These are phyloP conservation scores for Fusarium sp. DNA, from an alignment of 2,329 filamentous ascomycete species.

Conservation along the genomic window DNA sequence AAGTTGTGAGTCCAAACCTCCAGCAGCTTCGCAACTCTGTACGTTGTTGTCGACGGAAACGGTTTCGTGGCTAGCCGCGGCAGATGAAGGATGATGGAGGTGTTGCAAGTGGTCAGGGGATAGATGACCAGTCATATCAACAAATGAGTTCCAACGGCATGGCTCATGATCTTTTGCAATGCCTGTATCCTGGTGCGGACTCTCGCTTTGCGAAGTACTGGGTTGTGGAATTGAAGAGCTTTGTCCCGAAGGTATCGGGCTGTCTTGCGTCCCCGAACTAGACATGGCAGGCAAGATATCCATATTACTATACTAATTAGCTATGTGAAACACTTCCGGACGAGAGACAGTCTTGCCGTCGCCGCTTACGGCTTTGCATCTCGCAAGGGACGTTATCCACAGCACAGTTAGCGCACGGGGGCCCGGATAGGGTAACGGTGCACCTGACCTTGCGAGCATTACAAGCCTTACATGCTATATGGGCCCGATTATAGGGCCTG, in stretches of 20 bases:
- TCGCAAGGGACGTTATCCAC: neutral
- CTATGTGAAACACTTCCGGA: neutral
- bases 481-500: neutral
- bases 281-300: no score
- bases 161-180: no score
- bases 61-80: neutral
- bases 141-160: no score
- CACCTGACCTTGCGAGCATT: slow-evolving; percentile 3
- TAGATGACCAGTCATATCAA: no score
- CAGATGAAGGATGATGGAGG: neutral
- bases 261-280: no score
- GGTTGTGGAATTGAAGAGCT: no score
- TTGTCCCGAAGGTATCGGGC: no score
- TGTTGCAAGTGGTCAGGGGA: neutral
- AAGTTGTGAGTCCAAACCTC: neutral
- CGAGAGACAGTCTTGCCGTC: neutral
- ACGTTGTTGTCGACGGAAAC: neutral
- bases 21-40: neutral
- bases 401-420: slow-evolving; percentile 9
- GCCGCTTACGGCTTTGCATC: neutral
- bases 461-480: slow-evolving; percentile 1
- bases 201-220: no score
- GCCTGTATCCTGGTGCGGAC: no score
- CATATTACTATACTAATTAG: neutral
- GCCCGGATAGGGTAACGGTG: neutral